Percentiles rank a stretch among this genome's conserved stretches.
Conservation (phyloP, 1,284 basidiomycete species). For the Hymenochaete sp. region DNA sequence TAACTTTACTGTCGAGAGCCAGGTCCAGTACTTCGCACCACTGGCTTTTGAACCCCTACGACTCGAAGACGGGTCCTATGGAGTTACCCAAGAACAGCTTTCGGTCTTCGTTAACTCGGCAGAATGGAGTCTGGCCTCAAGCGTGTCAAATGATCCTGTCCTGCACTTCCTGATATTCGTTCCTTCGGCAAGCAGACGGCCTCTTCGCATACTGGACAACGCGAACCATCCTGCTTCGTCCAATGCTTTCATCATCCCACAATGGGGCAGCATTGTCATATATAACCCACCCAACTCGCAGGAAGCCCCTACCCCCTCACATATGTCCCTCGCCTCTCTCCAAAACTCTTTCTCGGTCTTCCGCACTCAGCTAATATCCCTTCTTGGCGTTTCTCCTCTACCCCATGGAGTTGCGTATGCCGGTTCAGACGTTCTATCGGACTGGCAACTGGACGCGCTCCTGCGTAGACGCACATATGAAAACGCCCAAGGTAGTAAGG, state of each 20-base stretch:
- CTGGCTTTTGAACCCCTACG: conserved; percentile 68
- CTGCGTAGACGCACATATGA: conserved; percentile 64
- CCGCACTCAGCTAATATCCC: conserved; percentile 23
- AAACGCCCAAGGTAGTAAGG: conserved; percentile 58
- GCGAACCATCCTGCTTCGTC: conserved; percentile 26
- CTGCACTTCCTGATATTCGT: conserved; percentile 90
- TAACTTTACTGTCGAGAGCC: conserved; percentile 90
- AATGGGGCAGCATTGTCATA: conserved; percentile 78
- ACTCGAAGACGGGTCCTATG: conserved; percentile 34
- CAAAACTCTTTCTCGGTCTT: conserved; percentile 38
- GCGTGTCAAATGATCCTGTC: conserved; percentile 83
- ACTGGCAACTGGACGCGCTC: conserved; percentile 77
- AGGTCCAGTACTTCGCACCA: conserved; percentile 88
- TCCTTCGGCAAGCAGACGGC: conserved; percentile 61
- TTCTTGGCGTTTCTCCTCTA: conserved; percentile 19
- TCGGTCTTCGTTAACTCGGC: conserved; percentile 93
- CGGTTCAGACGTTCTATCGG: conserved; percentile 36
- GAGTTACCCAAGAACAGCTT: conserved; percentile 70
- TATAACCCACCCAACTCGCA: conserved; percentile 41
- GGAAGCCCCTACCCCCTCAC: conserved; percentile 70
- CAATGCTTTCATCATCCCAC: conserved; percentile 82
- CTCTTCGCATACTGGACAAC: conserved; percentile 58
- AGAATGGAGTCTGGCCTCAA: conserved; percentile 86
- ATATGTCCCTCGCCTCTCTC: conserved; percentile 74
- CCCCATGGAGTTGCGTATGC: too few species aligned